Conservation (phyloP, 2,329 filamentous ascomycete genomes). For the Trichoderma sp. region DNA sequence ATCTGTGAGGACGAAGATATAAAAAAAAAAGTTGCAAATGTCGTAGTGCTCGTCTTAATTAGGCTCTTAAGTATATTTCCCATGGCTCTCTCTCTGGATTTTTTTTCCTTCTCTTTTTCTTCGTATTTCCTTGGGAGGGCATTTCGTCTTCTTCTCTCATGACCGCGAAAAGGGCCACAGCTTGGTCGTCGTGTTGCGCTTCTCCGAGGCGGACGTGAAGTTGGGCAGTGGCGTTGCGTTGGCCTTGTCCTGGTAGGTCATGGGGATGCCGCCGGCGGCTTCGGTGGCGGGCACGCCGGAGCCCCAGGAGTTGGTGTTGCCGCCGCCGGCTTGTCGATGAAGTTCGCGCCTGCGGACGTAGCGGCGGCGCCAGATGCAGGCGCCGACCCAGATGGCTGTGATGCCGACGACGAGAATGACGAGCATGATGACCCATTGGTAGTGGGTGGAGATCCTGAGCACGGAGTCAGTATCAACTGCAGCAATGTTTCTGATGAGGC, state of each 20-base stretch:
- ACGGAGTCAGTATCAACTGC: not conserved
- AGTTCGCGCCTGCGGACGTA: slow-evolving; percentile 68
- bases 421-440: slow-evolving; percentile 79
- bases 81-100: not conserved
- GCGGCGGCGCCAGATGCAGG: slow-evolving; percentile 68
- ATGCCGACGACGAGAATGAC: slow-evolving; percentile 71
- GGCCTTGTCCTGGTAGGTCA: slow-evolving; percentile 21
- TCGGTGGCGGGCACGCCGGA: slow-evolving; percentile 27
- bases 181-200: slow-evolving; percentile 12
- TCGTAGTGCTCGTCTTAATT: slow-evolving; percentile 14
- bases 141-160: not conserved
- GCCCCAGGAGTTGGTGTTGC: slow-evolving; percentile 35
- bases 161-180: slow-evolving; percentile 10
- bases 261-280: slow-evolving; percentile 26
- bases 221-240: not conserved
- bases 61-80: not conserved
- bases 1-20: not conserved
- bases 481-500: not conserved
- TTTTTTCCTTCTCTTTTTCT: not conserved
- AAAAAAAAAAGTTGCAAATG: not conserved
- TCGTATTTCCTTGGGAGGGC: not conserved
- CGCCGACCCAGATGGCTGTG: slow-evolving; percentile 61
- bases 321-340: slow-evolving; percentile 40
- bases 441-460: slow-evolving; percentile 67
- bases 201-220: slow-evolving; percentile 12